Evolutionary conservation across 148 eudicot genomes (phyloP).

Genomic region (Rhododendron molle): DNA sequence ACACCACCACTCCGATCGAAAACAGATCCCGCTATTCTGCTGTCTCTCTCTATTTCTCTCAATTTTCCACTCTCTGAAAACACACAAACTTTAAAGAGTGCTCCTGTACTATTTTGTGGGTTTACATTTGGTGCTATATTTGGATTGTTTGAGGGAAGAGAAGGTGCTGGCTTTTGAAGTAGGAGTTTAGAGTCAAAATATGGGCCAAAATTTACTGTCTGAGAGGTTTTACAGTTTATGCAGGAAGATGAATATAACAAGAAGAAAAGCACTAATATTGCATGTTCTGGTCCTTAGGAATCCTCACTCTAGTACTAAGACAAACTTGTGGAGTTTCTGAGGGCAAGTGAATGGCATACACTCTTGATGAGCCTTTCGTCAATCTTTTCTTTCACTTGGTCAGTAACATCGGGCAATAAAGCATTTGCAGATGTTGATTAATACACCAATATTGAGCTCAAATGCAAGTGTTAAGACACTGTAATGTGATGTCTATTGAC

Average conservation of each 20-base stretch:
- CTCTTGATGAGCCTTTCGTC: background rate
- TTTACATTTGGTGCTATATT: background rate
- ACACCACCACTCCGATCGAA: no score
- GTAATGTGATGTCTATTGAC: background rate
- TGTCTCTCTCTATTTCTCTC: background rate
- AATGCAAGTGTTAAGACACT: background rate
- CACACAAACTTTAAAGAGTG: background rate
- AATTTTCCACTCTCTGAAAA: background rate
- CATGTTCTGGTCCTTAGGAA: background rate
- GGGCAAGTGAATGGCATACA: background rate
- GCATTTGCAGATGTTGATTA: background rate
- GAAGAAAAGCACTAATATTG: background rate
- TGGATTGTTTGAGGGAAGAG: background rate
- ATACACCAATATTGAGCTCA: background rate
- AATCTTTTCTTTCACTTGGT: background rate
- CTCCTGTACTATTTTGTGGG: background rate
- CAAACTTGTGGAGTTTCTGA: background rate
- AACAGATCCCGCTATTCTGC: no score
- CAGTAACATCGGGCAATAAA: background rate
- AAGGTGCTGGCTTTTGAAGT: background rate
- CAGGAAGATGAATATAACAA: background rate
- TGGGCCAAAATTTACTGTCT: background rate
- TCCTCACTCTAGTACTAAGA: background rate
- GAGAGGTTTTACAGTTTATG: background rate
- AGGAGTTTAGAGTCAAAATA: background rate